Evolutionary conservation across 2,329 filamentous ascomycete genomes (phyloP), one percentile per base, ranked within the genome.

Genomic region (Aaosphaeria pasadenensis): DNA sequence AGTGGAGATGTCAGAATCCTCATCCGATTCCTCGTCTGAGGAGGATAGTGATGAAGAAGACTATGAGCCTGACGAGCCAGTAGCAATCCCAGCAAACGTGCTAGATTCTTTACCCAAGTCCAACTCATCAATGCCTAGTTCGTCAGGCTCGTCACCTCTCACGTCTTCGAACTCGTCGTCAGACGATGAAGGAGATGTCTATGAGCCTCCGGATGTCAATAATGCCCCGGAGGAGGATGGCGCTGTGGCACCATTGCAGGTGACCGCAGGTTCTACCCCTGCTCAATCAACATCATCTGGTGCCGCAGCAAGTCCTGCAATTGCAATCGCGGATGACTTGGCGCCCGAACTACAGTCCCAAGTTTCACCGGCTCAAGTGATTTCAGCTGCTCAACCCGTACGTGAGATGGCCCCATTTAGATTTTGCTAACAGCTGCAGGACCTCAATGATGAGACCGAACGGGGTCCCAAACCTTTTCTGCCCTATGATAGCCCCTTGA

Each of bases 401-500:
- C 17, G 17, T 24, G 17, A 24, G 17, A 24, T 24, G 17, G 17
- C 17, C 17, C 17, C 17, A 24, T 24, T 24, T 24, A 24, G 17
- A 24, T 24, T 24, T 24, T 24, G 17, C 17, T 24, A 24, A 24
- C 17, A 24, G 17, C 17, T 24, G 17, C 17, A 30, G 66, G 66
- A 41, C 45, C 30, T 45, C 39, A 6, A 31, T 42, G 6, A 46
- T 5, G 50, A 56, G 17, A 51, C 51, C 24, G 49, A 55, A 32
- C 43, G 48, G 36, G 50, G 63, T 33, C 41, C 49, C 30, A 33
- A 46, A 32, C 67, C 56, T 72, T 79, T 72, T 53, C 76, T 77
- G 32, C 85, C 90, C 2, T 99, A 99, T 71, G 79, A 88, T 64
- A 95, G 90, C 64, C 88, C 91, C 31, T 77, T 99, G 51, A 84